Conservation (phyloP, 2,329 filamentous ascomycete species). For the Fusarium sp. region DNA sequence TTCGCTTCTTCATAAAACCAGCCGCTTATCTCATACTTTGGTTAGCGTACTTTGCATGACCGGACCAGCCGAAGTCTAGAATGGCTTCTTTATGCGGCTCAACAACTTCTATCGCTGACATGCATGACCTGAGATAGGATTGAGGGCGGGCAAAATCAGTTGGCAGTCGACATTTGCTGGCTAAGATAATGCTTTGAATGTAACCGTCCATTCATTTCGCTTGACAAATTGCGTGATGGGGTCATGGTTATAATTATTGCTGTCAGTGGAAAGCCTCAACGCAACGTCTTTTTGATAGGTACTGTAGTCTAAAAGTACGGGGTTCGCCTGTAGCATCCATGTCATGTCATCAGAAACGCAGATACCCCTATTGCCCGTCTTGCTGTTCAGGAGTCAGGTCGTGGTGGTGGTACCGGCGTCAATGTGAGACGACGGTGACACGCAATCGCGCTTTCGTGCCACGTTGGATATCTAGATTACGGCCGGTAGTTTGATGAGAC, state of each 20-base stretch:
- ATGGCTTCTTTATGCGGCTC: neutral
- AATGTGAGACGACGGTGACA: slow-evolving; percentile 12
- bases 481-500: too few relatives aligned
- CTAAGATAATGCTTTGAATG: too few relatives aligned
- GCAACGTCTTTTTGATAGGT: too few relatives aligned
- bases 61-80: slow-evolving; percentile 5
- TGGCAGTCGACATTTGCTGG: too few relatives aligned
- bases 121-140: neutral
- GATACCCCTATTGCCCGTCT: neutral
- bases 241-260: too few relatives aligned
- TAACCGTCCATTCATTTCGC: too few relatives aligned
- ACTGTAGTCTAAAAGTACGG: too few relatives aligned
- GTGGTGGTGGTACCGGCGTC: slow-evolving; percentile 18
- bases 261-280: too few relatives aligned
- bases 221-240: too few relatives aligned
- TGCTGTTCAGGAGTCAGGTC: slow-evolving; percentile 20
- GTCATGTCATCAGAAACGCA: neutral
- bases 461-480: neutral
- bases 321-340: too few relatives aligned
- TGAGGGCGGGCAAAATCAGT: neutral
- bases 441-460: slow-evolving; percentile 6
- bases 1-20: neutral
- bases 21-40: neutral
- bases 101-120: slow-evolving; percentile 3
- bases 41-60: neutral